Conservation (phyloP, 768 basidiomycete genomes). For the Agaricus bisporus region DNA sequence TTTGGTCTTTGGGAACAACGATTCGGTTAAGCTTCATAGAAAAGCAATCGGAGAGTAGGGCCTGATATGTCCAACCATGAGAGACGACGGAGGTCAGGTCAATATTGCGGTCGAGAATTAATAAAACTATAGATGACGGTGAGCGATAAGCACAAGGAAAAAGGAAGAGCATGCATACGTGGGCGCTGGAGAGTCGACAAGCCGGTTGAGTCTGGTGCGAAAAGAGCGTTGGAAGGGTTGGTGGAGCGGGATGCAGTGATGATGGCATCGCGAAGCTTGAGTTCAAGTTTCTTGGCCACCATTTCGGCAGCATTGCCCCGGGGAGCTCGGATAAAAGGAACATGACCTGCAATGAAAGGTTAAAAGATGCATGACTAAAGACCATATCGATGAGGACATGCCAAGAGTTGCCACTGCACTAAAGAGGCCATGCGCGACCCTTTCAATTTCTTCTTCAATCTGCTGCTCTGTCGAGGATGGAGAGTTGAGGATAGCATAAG, state of each 20-base stretch:
- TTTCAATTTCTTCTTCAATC: slow-evolving; percentile 91
- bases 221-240: slow-evolving; percentile 50
- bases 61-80: slow-evolving; percentile 99
- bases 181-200: slow-evolving; percentile 85
- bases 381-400: slow-evolving; percentile 24
- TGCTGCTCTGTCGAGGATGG: slow-evolving; percentile 84
- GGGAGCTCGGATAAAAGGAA: slow-evolving; percentile 92
- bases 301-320: slow-evolving; percentile 97
- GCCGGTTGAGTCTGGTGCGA: slow-evolving; percentile 75
- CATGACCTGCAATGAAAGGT: slow-evolving; percentile 51
- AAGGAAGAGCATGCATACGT: slow-evolving; percentile 45
- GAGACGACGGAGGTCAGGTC: slow-evolving; percentile 91
- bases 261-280: slow-evolving; percentile 83
- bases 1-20: slow-evolving; percentile 61
- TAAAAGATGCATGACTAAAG: neutral
- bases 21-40: slow-evolving; percentile 97
- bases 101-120: slow-evolving; percentile 91
- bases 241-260: slow-evolving; percentile 63
- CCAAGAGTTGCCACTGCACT: slow-evolving; percentile 87
- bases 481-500: slow-evolving; percentile 87
- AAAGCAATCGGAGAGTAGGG: slow-evolving; percentile 94
- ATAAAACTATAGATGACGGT: slow-evolving; percentile 54
- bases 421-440: slow-evolving; percentile 85
- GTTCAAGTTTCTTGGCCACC: slow-evolving; percentile 95
- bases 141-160: neutral